Evolutionary conservation across 192 early-diverging fungal species (phyloP), one percentile per base, ranked within the genome.

Genomic region (Rhizophagus sp.): DNA sequence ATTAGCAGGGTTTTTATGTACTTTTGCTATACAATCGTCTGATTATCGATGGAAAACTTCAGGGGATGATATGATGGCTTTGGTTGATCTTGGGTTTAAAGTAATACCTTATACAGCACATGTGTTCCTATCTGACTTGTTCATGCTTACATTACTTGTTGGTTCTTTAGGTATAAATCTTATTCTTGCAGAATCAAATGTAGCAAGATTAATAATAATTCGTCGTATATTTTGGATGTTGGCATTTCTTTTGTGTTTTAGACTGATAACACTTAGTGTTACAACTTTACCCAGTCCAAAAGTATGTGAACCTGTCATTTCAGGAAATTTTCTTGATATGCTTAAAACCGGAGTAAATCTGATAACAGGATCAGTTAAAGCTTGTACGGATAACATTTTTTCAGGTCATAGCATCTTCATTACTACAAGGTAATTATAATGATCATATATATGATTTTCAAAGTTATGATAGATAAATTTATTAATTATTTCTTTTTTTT

Each of bases 371-470:
- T 79, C 81, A 27, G 73, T 81, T 27, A 67, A 85, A 63, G 84
- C 84, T 30, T 85, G 84, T 66, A 85, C 84, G 2, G 84, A 85
- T 62, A 82, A 85, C 57, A 85, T 85, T 69, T 85, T 81, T 78
- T 85, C 84, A 49, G 84, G 84, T 34, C 84, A 85, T 69, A 81
- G 81, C 13, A 82, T 78, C 36, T 85, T 85, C 64, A 85, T 85
- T 75, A 75, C 74, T 41, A 61, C 57, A 27, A 75, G 74, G 74
- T 75, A 75, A 62, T 10, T 62, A 27, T 25, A 22, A 22, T 72
- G n/a, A 19, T 49, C 2, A 44, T 44, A 44, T n/a, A 30, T 24
- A 39, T 25, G 11, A 2, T 27, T 24, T 30, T 19, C 39, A 19
- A 71, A 47, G 17, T 74, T 49, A 57, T 61, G 49, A 27, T 41